Percentiles rank a stretch among this genome's conserved stretches.
Conservation (phyloP, 805 yeast genomes). For the Blastobotrys muscicola region DNA sequence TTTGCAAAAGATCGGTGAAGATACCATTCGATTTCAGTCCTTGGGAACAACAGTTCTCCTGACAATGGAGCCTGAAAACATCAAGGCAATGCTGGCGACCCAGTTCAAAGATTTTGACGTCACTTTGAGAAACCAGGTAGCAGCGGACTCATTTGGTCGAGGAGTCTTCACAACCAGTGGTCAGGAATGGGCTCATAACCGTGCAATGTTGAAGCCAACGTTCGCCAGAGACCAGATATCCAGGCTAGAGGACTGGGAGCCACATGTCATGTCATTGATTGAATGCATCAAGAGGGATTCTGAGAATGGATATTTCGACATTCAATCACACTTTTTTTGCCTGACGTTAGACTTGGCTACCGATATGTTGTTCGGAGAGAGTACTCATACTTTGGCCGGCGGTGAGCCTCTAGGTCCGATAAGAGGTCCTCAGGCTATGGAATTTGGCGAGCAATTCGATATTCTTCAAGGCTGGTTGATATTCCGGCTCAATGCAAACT, state of each 20-base stretch:
- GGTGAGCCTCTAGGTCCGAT: conserved; percentile 8
- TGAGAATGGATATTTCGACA: no score
- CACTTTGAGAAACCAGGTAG: conserved; percentile 20
- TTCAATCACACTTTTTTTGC: no score
- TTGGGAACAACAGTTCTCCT: no score
- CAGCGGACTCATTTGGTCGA: conserved; percentile 21
- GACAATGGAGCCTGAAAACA: conserved; percentile 24
- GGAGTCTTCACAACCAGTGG: conserved; percentile 31
- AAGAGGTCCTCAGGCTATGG: conserved; percentile 5
- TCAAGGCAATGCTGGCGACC: conserved; percentile 26
- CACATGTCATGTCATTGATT: conserved; percentile 21
- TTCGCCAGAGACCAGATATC: conserved; percentile 26
- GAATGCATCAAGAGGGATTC: not conserved
- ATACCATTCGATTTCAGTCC: no score
- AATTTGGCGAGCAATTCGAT: conserved; percentile 6
- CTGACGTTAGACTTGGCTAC: conserved; percentile 17
- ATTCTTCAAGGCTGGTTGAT: conserved; percentile 7
- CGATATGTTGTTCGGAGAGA: conserved; percentile 26
- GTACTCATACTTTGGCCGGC: conserved; percentile 23
- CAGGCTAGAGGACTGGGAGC: conserved; percentile 18
- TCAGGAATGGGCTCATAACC: conserved; percentile 29
- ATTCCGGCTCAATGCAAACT: conserved; percentile 13
- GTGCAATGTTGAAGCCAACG: conserved; percentile 30
- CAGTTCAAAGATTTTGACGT: conserved; percentile 25
- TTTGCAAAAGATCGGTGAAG: no score